These are phyloP conservation scores for Lolium multiflorum DNA, from an alignment of 176 grass and related monocot species.

Conservation along the genomic window DNA sequence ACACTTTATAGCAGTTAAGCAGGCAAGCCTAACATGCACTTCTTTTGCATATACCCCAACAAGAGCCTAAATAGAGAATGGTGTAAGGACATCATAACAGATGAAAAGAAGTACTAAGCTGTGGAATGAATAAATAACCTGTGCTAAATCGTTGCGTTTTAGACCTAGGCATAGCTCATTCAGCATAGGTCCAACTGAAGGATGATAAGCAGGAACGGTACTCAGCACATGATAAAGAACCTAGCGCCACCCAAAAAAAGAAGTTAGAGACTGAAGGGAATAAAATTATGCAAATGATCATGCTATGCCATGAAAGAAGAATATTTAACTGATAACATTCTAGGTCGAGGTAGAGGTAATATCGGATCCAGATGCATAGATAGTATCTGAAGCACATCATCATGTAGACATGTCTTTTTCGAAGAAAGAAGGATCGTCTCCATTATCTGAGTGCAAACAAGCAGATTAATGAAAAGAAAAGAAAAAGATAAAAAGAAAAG, in stretches of 20 bases:
- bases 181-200: slow-evolving; percentile 81
- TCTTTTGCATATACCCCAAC: slow-evolving; percentile 88
- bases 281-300: slow-evolving; percentile 39
- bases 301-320: slow-evolving; percentile 43
- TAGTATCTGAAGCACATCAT: slow-evolving; percentile 85
- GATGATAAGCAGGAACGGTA: slow-evolving; percentile 76
- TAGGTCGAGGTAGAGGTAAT: slow-evolving; percentile 92
- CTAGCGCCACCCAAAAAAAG: slow-evolving; percentile 47
- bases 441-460: slow-evolving; percentile 55
- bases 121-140: slow-evolving; percentile 58
- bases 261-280: slow-evolving; percentile 31
- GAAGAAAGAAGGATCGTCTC: slow-evolving; percentile 84
- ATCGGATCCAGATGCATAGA: slow-evolving; percentile 96
- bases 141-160: slow-evolving; percentile 71
- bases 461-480: neutral
- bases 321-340: slow-evolving; percentile 92
- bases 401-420: slow-evolving; percentile 92
- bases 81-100: slow-evolving; percentile 42
- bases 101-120: slow-evolving; percentile 19
- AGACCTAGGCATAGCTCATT: slow-evolving; percentile 97
- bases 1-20: slow-evolving; percentile 96
- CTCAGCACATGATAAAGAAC: slow-evolving; percentile 98
- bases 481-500: slow-evolving; percentile 24
- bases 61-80: slow-evolving; percentile 68
- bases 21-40: slow-evolving; percentile 85